Base-by-base conservation (phyloP, 805 yeast genomes). In the Wickerhamomyces bovis region DNA sequence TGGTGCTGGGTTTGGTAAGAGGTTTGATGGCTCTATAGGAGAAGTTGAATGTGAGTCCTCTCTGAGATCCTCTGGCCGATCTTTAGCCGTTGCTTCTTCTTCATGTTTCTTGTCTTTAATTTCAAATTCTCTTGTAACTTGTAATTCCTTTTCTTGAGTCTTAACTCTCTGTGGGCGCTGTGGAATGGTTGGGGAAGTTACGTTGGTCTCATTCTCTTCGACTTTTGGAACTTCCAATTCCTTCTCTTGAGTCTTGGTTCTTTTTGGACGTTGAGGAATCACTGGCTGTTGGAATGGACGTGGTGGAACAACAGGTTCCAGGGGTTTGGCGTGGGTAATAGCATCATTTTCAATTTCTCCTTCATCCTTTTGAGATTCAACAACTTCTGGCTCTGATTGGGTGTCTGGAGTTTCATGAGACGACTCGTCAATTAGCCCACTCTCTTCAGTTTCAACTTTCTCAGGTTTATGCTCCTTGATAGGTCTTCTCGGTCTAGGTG, bases 221-320 rank as follows among this genome's bases (percentile, higher is more conserved):
- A 31, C 22, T 6, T 20, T n/a, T n/a, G 20, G n/a, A 7, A 11
- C 39, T 25, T 41, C 41, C 11, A 23, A 19, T 10, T 25, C 22
- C 13, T 12, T 25, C 19, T 28, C 13, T n/a, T 35, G 43, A 3
- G 21, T 9, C 11, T 30, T 42, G 31, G 15, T 28, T 41, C 43
- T 39, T 39, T 15, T 33, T 13, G 54, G 54, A 39, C 49, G 51
- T 12, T 33, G 38, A 15, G 53, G 53, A 22, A 48, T 38, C 6
- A 25, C 25, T 19, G 50, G 50, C 7, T 16, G 35, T 22, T 44
- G 46, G 6, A 31, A 13, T 23, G 44, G 44, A 31, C 45, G 41
- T 18, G 42, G 16, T 7, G 47, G 47, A 23, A 39, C 38, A 5
- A 44, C 44, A 10, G 42, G 43, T 13, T 21, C 44, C 23, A 20